Base-by-base conservation (phyloP, 495 filamentous ascomycete genomes). In the Xylaria flabelliformis region DNA sequence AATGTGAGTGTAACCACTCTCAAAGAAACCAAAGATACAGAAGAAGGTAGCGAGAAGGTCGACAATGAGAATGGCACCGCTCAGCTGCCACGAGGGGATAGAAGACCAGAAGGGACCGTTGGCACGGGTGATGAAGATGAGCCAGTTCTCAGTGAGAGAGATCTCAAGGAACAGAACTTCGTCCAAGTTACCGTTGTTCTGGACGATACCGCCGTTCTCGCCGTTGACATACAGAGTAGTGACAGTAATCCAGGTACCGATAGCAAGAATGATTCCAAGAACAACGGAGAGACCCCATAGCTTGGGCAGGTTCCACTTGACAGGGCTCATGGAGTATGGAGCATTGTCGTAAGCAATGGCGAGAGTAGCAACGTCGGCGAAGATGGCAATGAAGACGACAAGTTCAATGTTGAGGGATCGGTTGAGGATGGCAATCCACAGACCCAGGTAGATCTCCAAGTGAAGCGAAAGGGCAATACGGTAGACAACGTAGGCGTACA, bases 401-500 rank as follows among this genome's bases (percentile, higher is more conserved):
- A 97, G 85, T 76, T 96, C 89, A 64, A 97, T 86, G 83, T 95
- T 94, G 71, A 97, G 85, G 63, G 88, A 92, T 70, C 91, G 87
- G 85, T 97, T 95, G 77, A 93, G 83, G 74, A 93, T 92, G 75
- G 91, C 91, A 75, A 97, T 97, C 93, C 94, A 96, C 59, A 96
- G 87, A 78, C 93, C 94, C 59, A 97, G 88, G 84, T 93, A 97
- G 77, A 95, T 90, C 82, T 94, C 92, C 80, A 97, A 86, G 78
- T 97, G 94, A 64, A 97, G 88, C 3, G 94, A 97, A 78, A 97
- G 84, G 21, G 94, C 94, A 77, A 97, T 97, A 86, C 94, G 94
- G 86, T 97, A 97, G 74, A 96, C 91, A 76, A 97, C 93, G 85
- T 97, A 97, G 50, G 94, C 91, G 85, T 97, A 95, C 94, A 97